A percentile compares a stretch with the other conserved stretches of the same genome.
Evolutionary conservation across 2,329 filamentous ascomycete species (phyloP).

Genomic region (Mycosphaerella sp.): DNA sequence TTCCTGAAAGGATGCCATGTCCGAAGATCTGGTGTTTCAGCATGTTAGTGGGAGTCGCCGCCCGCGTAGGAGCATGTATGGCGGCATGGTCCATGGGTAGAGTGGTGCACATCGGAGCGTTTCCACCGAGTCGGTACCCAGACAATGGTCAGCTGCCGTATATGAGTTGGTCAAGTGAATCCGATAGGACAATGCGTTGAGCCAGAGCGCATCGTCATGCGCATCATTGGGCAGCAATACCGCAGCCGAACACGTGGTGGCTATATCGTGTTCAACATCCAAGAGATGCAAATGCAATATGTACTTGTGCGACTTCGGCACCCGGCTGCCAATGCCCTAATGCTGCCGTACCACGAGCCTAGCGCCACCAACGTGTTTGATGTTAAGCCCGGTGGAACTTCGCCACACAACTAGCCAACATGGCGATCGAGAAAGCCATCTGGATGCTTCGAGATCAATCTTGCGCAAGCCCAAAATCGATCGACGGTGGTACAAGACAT

Average conservation of each 20-base stretch:
- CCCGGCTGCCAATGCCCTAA: conserved; percentile 1
- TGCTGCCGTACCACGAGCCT: conserved; percentile 8
- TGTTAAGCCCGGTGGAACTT: conserved; percentile 9
- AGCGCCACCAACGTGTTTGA: conserved; percentile 18
- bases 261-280: background rate
- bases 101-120: background rate
- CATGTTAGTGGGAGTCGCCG: background rate
- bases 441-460: background rate
- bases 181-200: background rate
- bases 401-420: conserved; percentile 1
- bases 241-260: conserved; percentile 3
- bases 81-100: background rate
- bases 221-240: conserved; percentile 8
- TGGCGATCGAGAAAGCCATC: background rate
- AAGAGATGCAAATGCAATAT: conserved; percentile 7
- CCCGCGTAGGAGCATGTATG: background rate
- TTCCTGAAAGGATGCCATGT: background rate
- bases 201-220: background rate
- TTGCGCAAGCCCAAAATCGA: background rate
- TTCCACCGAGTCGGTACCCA: background rate
- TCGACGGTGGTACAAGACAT: background rate
- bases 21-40: background rate
- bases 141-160: background rate
- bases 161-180: conserved; percentile 1
- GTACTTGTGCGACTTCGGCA: background rate